Evolutionary conservation across 2,329 filamentous ascomycete species (phyloP), one percentile per base, ranked within the genome.

Genomic region (Neoarthrinium moseri): DNA sequence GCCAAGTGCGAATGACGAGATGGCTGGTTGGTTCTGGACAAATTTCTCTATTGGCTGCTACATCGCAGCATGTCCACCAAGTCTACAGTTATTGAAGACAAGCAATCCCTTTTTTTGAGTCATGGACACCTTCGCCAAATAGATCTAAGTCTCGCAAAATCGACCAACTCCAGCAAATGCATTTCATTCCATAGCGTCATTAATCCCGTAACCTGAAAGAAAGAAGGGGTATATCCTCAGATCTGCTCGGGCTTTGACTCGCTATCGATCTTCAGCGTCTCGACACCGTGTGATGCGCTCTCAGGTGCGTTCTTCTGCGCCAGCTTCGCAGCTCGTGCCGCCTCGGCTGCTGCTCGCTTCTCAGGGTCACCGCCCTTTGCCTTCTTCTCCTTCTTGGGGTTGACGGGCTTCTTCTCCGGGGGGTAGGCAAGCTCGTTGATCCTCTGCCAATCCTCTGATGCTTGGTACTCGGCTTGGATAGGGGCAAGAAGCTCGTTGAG

Each of bases 371-470:
- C 43, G 11, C 26, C 27, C 22, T 40, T 40, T 15, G n/a, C 6
- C 24, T 39, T 39, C 43, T 45, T 45, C 18, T 29, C 34, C 35
- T 91, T 82, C 76, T 91, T 94, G 50, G 75, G 74, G 71, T 89
- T 89, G 74, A 87, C 87, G 56, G 80, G 82, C 69, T 90, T 87
- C 55, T 81, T 78, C 21, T 74, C 73, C 0, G 78, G 74, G 1
- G 94, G 94, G 77, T 97, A 99, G 23, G 91, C 94, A 63, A 86
- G 84, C 43, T 80, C 64, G 41, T 85, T 80, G 44, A 90, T 78
- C 47, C 84, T 81, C 69, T 95, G 86, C 91, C 91, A 97, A 60
- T 91, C 89, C 23, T 77, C 60, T 0, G 80, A 86, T 1, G 76
- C 78, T 51, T 87, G 71, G 70, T 82, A 97, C 5, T 84, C 85